These are phyloP conservation scores for Epichloe typhina DNA, from an alignment of 2,329 filamentous ascomycete genomes.

Conservation along the genomic window DNA sequence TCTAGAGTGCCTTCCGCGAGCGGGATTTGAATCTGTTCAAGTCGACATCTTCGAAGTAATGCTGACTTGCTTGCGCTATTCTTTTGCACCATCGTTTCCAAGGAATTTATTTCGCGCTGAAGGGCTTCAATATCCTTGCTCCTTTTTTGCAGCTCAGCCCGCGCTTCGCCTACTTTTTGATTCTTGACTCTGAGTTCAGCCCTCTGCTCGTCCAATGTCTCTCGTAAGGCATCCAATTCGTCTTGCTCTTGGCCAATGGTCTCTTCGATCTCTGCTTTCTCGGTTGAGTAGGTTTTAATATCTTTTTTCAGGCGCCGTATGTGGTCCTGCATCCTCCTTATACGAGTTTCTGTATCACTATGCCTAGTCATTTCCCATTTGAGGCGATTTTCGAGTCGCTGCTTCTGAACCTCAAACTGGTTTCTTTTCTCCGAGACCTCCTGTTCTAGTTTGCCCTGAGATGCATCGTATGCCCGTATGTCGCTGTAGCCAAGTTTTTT, in stretches of 20 bases:
- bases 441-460: slow-evolving; percentile 84
- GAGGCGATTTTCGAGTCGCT: slow-evolving; percentile 51
- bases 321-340: slow-evolving; percentile 54
- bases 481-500: slow-evolving; percentile 72
- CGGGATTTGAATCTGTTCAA: slow-evolving; percentile 85
- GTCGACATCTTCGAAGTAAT: slow-evolving; percentile 74
- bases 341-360: slow-evolving; percentile 50
- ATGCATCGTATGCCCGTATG: slow-evolving; percentile 85
- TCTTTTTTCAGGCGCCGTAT: slow-evolving; percentile 55
- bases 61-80: slow-evolving; percentile 75
- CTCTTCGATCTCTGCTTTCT: slow-evolving; percentile 64
- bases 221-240: slow-evolving; percentile 63
- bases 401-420: slow-evolving; percentile 74
- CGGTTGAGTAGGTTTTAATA: slow-evolving; percentile 54
- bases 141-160: slow-evolving; percentile 65
- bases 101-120: slow-evolving; percentile 58
- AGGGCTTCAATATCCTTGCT: slow-evolving; percentile 67
- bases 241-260: slow-evolving; percentile 60
- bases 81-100: slow-evolving; percentile 80
- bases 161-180: slow-evolving; percentile 65
- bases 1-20: slow-evolving; percentile 67
- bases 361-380: slow-evolving; percentile 42
- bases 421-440: slow-evolving; percentile 78
- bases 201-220: slow-evolving; percentile 57
- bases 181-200: slow-evolving; percentile 54